A percentile compares a stretch with the other conserved stretches of the same genome.
Conservation (phyloP, 2,329 filamentous ascomycete species). For the Fusarium humuli region DNA sequence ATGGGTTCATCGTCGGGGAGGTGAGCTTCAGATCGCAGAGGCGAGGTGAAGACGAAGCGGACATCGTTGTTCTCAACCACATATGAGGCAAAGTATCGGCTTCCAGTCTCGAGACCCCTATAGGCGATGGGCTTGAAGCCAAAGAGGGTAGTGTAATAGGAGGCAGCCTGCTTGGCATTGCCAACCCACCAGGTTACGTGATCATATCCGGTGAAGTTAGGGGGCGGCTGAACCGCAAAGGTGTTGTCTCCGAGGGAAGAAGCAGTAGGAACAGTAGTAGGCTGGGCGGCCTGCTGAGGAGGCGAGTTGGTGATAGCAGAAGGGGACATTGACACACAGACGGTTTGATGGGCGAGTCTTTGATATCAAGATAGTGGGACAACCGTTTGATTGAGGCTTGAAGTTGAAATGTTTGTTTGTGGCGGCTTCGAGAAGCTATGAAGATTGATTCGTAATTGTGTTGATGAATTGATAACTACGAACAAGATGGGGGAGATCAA, state of each 20-base stretch:
- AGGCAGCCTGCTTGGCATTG: constrained; percentile 94
- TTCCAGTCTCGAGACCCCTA: constrained; percentile 88
- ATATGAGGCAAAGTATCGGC: constrained; percentile 82
- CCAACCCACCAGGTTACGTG: constrained; percentile 97
- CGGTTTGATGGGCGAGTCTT: constrained; percentile 22
- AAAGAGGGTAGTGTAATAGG: constrained; percentile 88
- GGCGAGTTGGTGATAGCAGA: constrained; percentile 67
- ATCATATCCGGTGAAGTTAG: constrained; percentile 85
- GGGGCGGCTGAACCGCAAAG: constrained; percentile 63
- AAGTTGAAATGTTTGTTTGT: constrained; percentile 18
- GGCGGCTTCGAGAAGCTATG: constrained; percentile 27
- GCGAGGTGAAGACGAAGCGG: constrained; percentile 86
- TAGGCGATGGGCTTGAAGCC: constrained; percentile 88
- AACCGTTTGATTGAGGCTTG: constrained; percentile 19
- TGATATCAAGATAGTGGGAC: constrained; percentile 18
- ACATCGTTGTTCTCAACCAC: constrained; percentile 82
- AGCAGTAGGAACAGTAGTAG: constrained; percentile 47
- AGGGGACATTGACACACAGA: constrained; percentile 64
- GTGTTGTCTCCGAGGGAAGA: constrained; percentile 57
- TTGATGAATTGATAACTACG: constrained; percentile 10
- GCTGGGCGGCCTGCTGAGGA: constrained; percentile 57
- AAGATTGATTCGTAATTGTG: constrained; percentile 12
- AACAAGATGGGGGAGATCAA: constrained; percentile 20
- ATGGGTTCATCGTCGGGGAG: constrained; percentile 71
- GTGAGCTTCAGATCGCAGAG: constrained; percentile 71